Percentiles rank a stretch among this genome's conserved stretches.
Evolutionary conservation across 257 asterid species (phyloP).

Genomic region (Solanum megistacrolobum): DNA sequence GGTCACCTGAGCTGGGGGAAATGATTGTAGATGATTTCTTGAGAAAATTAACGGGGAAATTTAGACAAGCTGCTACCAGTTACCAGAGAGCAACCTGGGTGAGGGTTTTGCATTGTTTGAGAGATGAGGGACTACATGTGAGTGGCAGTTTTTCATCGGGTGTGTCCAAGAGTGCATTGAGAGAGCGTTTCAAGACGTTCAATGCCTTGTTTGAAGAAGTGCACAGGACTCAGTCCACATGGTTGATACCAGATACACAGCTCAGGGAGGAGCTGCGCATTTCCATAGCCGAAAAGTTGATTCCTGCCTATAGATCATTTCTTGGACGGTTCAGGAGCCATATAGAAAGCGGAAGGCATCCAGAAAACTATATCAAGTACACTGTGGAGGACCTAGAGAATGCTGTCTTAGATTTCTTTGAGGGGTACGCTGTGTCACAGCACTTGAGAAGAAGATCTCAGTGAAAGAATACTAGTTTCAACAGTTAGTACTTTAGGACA

Average conservation of each 20-base stretch:
- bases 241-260: conserved; percentile 44
- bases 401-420: conserved; percentile 36
- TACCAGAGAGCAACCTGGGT: conserved; percentile 39
- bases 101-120: conserved; percentile 33
- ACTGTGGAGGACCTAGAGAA: conserved; percentile 41
- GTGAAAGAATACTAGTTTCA: conserved; percentile 17
- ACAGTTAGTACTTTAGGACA: conserved; percentile 39
- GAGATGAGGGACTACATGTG: conserved; percentile 29
- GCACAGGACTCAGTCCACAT: conserved; percentile 31
- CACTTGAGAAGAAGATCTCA: conserved; percentile 55
- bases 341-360: conserved; percentile 38
- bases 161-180: conserved; percentile 30
- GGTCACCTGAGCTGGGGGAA: conserved; percentile 21
- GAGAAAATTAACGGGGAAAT: conserved; percentile 21
- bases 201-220: conserved; percentile 42
- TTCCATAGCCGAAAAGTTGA: conserved; percentile 23
- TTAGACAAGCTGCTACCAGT: conserved; percentile 21
- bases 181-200: conserved; percentile 35
- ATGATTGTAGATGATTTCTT: conserved; percentile 36
- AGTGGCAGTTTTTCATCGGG: conserved; percentile 38
- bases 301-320: conserved; percentile 41
- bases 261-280: conserved; percentile 37
- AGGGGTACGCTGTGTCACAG: conserved; percentile 7
- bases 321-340: conserved; percentile 40
- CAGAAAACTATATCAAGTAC: conserved; percentile 32